A percentile compares a stretch with the other conserved stretches of the same genome.
Conservation (phyloP, 2,329 filamentous ascomycete species). For the Venturia oleaginea region DNA sequence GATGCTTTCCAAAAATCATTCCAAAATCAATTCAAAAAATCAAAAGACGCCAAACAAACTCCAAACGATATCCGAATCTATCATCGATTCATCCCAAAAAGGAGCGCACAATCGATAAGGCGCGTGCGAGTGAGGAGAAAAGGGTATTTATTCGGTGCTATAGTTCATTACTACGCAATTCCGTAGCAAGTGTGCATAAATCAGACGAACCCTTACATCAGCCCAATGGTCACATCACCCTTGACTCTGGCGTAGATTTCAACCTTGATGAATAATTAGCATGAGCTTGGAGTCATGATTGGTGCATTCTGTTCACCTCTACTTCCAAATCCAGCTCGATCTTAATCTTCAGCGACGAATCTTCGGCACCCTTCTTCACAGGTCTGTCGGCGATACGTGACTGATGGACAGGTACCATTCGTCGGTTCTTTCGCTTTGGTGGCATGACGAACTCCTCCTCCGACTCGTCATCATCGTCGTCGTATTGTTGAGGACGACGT, state of each 20-base stretch:
- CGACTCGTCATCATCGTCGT: constrained; percentile 28
- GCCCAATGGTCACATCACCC: constrained; percentile 25
- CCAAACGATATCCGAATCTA: not conserved
- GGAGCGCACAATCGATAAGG: not conserved
- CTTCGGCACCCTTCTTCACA: constrained; percentile 25
- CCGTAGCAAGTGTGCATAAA: not conserved
- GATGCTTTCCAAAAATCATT: not conserved
- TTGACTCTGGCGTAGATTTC: constrained; percentile 25
- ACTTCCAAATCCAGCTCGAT: constrained; percentile 32
- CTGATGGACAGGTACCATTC: constrained; percentile 26
- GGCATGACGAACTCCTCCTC: constrained; percentile 28
- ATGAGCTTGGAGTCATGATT: fast-evolving
- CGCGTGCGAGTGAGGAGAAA: not conserved
- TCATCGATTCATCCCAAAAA: not conserved
- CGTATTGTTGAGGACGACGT: constrained; percentile 15
- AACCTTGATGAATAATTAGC: constrained; percentile 17
- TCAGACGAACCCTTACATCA: constrained; percentile 20
- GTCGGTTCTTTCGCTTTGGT: constrained; percentile 15
- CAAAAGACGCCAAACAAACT: not conserved
- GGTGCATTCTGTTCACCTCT: constrained; percentile 18
- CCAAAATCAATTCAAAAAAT: too few species aligned
- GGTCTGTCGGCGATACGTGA: constrained; percentile 32
- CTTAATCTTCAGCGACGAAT: constrained; percentile 34
- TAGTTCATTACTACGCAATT: not conserved
- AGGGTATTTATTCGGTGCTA: constrained; percentile 1